These are phyloP conservation scores for Blumeria graminis DNA, from an alignment of 2,329 filamentous ascomycete genomes.

Conservation along the genomic window DNA sequence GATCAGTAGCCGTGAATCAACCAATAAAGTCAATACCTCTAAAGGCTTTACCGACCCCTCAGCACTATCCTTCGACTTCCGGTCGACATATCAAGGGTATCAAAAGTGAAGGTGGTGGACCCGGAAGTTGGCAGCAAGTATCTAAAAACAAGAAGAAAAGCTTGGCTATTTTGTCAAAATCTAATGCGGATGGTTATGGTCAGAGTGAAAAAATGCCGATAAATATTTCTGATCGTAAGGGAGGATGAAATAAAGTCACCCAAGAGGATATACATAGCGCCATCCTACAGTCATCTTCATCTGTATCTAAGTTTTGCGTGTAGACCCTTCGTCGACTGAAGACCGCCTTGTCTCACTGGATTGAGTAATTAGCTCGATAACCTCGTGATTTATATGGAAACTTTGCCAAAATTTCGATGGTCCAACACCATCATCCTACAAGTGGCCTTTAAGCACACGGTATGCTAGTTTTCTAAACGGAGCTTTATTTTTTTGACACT, in stretches of 20 bases:
- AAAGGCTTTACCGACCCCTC: slow-evolving; percentile 6
- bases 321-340: too few species aligned
- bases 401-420: too few species aligned
- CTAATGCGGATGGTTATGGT: slow-evolving; percentile 18
- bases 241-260: slow-evolving; percentile 21
- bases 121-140: slow-evolving; percentile 32
- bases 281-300: too few species aligned
- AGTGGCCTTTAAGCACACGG: too few species aligned
- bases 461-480: too few species aligned
- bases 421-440: too few species aligned
- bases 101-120: slow-evolving; percentile 27
- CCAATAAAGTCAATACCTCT: slow-evolving; percentile 12
- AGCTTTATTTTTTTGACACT: too few species aligned
- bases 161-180: slow-evolving; percentile 20
- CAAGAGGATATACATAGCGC: not conserved
- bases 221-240: slow-evolving; percentile 36
- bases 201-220: slow-evolving; percentile 30
- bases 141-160: slow-evolving; percentile 28
- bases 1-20: slow-evolving; percentile 3
- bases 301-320: too few species aligned
- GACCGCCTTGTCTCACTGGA: too few species aligned
- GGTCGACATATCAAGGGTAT: slow-evolving; percentile 24
- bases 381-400: too few species aligned
- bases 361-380: too few species aligned
- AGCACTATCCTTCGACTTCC: too few species aligned